These are phyloP conservation scores for Suillus variegatus DNA, from an alignment of 768 basidiomycete genomes.

Conservation along the genomic window DNA sequence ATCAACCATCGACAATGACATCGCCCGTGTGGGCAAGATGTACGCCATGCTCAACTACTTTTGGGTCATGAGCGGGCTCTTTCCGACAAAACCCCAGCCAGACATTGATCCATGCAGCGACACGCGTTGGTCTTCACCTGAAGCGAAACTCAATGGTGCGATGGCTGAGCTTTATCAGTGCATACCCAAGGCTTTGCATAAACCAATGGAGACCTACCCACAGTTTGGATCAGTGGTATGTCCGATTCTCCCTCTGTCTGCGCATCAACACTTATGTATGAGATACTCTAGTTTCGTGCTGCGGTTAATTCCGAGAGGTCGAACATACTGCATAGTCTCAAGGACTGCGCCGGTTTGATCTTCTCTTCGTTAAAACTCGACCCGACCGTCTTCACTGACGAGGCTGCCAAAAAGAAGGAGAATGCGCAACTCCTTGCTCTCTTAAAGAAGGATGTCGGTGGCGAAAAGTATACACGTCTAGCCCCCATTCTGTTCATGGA, in stretches of 20 bases:
- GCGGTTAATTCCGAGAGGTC: no score
- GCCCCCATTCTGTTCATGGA: conserved; percentile 3
- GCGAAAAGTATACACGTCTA: not conserved
- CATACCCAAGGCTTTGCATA: not conserved
- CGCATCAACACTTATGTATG: not conserved
- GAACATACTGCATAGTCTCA: no score
- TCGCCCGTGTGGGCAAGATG: not conserved
- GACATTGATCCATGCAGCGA: not conserved
- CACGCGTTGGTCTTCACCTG: not conserved
- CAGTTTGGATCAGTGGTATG: not conserved
- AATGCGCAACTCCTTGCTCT: not conserved
- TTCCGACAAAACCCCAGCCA: not conserved
- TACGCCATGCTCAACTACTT: conserved; percentile 5
- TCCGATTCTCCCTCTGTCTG: not conserved
- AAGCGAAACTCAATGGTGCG: not conserved
- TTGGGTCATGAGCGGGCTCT: conserved; percentile 8
- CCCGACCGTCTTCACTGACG: not conserved
- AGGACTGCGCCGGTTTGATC: not conserved
- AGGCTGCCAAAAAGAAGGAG: not conserved
- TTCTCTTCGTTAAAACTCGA: conserved; percentile 1
- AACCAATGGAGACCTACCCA: not conserved
- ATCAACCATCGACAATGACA: not conserved
- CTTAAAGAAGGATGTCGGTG: not conserved
- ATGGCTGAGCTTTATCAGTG: not conserved
- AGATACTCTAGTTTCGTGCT: not conserved